phyloP scores from a whole-genome alignment of 495 filamentous ascomycete species.

The Aspergillus homomorphus region DNA sequence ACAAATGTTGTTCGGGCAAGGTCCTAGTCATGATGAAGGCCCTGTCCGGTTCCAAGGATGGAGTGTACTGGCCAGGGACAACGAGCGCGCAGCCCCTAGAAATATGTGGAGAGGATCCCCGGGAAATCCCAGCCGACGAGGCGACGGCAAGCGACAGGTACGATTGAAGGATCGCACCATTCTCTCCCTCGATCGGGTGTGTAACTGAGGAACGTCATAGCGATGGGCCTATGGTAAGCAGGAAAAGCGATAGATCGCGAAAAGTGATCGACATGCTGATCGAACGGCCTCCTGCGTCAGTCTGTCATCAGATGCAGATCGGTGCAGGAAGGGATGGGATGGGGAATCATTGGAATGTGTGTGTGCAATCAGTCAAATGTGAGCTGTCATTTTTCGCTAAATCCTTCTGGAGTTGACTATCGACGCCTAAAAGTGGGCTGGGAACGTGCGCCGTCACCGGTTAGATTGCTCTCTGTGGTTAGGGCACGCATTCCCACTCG shows the following conservation, averaged over 20 bases:
- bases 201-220: no score
- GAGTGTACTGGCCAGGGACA: not conserved
- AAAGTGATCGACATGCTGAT: not conserved
- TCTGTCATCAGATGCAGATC: not conserved
- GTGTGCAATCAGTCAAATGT: not conserved
- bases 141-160: not conserved
- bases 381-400: not conserved
- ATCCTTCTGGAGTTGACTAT: not conserved
- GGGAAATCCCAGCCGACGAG: no score
- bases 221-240: not conserved
- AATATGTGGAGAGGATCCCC: not conserved
- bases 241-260: not conserved
- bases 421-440: not conserved
- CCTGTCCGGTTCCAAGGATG: not conserved
- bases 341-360: no score
- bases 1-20: no score
- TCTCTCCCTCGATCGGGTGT: not conserved
- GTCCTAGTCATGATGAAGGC: no score
- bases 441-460: not conserved
- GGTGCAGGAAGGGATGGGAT: not conserved
- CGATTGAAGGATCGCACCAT: not conserved
- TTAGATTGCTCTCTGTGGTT: no score
- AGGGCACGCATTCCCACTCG: no score
- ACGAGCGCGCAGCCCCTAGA: not conserved
- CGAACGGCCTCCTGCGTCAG: not conserved